Percentiles rank a stretch among this genome's conserved stretches.
Evolutionary conservation across 2,329 filamentous ascomycete genomes (phyloP).

Genomic region (Diaporthe humulicola): DNA sequence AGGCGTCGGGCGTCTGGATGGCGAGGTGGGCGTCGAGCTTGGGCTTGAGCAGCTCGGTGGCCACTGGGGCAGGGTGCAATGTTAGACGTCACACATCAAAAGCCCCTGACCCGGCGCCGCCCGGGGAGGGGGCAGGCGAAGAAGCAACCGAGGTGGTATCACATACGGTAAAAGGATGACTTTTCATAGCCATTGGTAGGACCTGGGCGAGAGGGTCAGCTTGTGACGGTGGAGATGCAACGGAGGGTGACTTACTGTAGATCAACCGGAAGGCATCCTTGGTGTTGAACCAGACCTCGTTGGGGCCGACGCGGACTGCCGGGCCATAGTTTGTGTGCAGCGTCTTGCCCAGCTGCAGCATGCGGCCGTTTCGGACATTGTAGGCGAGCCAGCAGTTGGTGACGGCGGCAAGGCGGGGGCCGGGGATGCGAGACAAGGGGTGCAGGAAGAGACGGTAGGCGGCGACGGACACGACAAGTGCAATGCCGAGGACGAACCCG

Average conservation of each 20-base stretch:
- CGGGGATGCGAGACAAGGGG: slow-evolving; percentile 59
- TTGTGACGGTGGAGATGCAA: not conserved
- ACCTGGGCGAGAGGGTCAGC: slow-evolving; percentile 49
- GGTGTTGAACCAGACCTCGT: slow-evolving; percentile 67
- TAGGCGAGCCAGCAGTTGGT: slow-evolving; percentile 63
- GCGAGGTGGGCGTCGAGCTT: slow-evolving; percentile 54
- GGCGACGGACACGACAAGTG: slow-evolving; percentile 4
- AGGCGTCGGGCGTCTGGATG: slow-evolving; percentile 55
- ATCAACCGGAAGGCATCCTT: slow-evolving; percentile 61
- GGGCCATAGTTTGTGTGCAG: slow-evolving; percentile 64
- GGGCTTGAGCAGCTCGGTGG: slow-evolving; percentile 60
- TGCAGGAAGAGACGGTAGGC: slow-evolving; percentile 59
- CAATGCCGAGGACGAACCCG: not conserved
- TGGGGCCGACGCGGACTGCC: slow-evolving; percentile 65
- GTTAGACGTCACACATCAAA: not conserved
- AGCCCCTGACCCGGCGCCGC: not conserved
- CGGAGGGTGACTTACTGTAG: slow-evolving; percentile 54
- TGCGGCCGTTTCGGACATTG: slow-evolving; percentile 58
- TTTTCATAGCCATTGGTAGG: slow-evolving; percentile 63
- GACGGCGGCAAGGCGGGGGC: slow-evolving; percentile 60
- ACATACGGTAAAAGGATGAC: slow-evolving; percentile 65
- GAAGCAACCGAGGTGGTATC: not conserved
- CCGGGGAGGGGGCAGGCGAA: not conserved
- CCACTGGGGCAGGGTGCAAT: slow-evolving; percentile 50
- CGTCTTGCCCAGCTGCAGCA: slow-evolving; percentile 55